Conservation (phyloP, 306 rosid species). For the Erythrophleum fordii region DNA sequence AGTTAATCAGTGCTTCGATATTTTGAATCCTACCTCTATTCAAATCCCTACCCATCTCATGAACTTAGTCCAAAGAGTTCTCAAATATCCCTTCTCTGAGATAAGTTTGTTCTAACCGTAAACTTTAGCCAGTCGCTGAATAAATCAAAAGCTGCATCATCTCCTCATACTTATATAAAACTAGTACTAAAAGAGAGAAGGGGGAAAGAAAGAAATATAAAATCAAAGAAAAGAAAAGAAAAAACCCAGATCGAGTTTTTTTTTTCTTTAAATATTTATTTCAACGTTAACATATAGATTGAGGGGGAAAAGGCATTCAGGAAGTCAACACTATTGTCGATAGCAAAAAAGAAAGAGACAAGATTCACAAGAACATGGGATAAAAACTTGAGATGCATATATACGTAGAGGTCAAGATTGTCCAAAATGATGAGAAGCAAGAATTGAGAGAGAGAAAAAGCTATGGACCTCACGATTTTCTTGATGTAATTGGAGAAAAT, state of each 20-base stretch:
- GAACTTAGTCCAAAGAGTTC: background rate
- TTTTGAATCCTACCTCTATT: no score
- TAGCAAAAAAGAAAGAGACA: no score
- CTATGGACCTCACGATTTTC: conserved; percentile 13
- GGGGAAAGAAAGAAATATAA: background rate
- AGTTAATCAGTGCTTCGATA: background rate
- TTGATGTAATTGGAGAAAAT: background rate
- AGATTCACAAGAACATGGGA: no score
- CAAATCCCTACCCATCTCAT: background rate
- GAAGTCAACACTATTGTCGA: no score
- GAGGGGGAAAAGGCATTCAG: no score
- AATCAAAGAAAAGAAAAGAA: background rate
- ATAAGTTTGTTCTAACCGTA: background rate
- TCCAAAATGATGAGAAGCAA: no score
- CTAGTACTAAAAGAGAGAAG: background rate
- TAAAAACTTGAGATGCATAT: no score
- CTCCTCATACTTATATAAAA: background rate
- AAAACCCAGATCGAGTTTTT: no score
- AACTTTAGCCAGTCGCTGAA: background rate
- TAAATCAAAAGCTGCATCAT: background rate
- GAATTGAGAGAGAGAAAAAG: background rate
- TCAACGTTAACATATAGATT: no score
- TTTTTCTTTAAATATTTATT: no score
- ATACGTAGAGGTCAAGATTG: no score
- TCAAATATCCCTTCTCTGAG: background rate